Conservation (phyloP, 2,329 filamentous ascomycete species). For the Epichloe glyceriae region DNA sequence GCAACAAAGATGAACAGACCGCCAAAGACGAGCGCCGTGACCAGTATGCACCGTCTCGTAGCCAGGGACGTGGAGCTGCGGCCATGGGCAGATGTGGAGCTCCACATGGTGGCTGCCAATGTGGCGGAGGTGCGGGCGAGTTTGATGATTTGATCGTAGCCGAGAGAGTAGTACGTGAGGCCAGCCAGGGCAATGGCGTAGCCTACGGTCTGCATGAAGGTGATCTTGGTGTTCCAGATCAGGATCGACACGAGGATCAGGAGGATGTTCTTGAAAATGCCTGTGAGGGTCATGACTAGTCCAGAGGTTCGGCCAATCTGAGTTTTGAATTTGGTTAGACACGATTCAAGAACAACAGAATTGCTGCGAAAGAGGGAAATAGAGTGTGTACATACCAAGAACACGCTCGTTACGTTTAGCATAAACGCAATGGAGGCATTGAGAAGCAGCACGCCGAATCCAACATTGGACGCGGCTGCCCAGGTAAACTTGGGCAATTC, state of each 20-base stretch:
- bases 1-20: conserved; percentile 9
- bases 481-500: conserved; percentile 55
- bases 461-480: conserved; percentile 52
- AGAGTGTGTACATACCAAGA: conserved; percentile 47
- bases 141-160: conserved; percentile 21
- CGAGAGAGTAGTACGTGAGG: conserved; percentile 35
- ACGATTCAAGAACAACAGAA: background rate
- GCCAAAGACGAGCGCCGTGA: conserved; percentile 6
- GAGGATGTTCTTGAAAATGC: conserved; percentile 80
- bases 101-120: conserved; percentile 14
- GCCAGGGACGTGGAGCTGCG: background rate
- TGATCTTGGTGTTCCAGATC: conserved; percentile 64
- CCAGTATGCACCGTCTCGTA: conserved; percentile 8
- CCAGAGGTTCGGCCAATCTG: conserved; percentile 83
- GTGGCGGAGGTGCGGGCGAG: conserved; percentile 10
- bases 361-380: background rate
- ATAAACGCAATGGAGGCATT: conserved; percentile 72
- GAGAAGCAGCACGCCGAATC: conserved; percentile 50
- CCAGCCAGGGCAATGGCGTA: conserved; percentile 56
- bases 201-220: conserved; percentile 59
- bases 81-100: conserved; percentile 10
- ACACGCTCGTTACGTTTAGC: conserved; percentile 75
- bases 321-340: conserved; percentile 6
- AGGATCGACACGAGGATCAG: conserved; percentile 65
- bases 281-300: conserved; percentile 72